Evolutionary conservation across 148 eudicot genomes (phyloP).

Genomic region (Chenopodium suecicum): DNA sequence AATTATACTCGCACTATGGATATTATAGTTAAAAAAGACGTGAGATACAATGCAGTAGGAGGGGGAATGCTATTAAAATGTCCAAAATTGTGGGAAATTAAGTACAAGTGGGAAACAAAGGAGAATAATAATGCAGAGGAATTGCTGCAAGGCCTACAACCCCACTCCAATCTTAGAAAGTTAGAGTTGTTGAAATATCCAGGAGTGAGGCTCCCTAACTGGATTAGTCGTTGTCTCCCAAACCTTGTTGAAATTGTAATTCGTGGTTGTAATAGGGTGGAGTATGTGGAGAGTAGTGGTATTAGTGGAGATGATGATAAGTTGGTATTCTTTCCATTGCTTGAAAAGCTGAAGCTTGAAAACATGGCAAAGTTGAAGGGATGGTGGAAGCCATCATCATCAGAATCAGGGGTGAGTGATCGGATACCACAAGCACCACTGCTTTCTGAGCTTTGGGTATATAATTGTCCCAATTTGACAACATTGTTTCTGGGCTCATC

Average conservation of each 20-base stretch:
- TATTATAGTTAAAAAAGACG: background rate
- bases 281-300: background rate
- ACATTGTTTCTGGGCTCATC: background rate
- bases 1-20: background rate
- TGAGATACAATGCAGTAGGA: background rate
- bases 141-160: background rate
- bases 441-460: background rate
- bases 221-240: background rate
- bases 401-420: no score
- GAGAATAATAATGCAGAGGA: background rate
- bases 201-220: background rate
- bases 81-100: background rate
- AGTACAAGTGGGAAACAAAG: background rate
- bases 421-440: no score
- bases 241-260: background rate
- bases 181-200: background rate
- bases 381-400: background rate
- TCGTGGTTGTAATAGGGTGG: fast-evolving
- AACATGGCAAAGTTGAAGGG: background rate
- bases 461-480: background rate
- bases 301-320: background rate
- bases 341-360: background rate
- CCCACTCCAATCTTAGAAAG: background rate
- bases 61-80: background rate
- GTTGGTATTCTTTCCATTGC: conserved; percentile 2